Evolutionary conservation across 352 stramenopile species (phyloP).

Genomic region (Aphanomyces cochlioides): DNA sequence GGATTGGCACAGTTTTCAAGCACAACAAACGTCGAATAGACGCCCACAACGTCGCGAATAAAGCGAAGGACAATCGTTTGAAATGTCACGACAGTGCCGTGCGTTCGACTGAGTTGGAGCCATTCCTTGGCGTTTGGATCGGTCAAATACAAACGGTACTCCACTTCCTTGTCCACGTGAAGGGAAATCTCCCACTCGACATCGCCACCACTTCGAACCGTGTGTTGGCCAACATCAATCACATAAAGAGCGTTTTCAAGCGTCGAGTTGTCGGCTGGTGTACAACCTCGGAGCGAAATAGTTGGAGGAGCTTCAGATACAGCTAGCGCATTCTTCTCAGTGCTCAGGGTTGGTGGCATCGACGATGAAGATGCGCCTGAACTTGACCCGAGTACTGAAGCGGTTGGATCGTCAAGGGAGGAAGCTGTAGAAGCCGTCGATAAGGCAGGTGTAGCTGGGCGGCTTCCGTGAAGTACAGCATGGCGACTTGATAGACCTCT

Average conservation of each 20-base stretch:
- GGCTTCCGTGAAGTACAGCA: not conserved
- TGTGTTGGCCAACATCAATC: conserved; percentile 85
- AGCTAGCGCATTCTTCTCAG: not conserved
- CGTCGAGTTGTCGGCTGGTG: conserved; percentile 72
- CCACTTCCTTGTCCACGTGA: conserved; percentile 70
- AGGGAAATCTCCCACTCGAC: conserved; percentile 88
- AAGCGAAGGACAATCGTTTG: conserved; percentile 85
- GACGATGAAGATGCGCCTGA: not conserved
- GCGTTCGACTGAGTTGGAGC: conserved; percentile 76
- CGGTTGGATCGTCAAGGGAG: not conserved
- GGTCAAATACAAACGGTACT: conserved; percentile 73
- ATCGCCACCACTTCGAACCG: conserved; percentile 78
- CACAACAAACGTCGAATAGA: conserved; percentile 84
- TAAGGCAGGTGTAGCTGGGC: not conserved
- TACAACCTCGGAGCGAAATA: conserved; percentile 72
- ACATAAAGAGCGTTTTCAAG: conserved; percentile 80
- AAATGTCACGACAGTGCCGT: conserved; percentile 73
- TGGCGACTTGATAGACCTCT: not conserved
- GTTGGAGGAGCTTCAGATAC: conserved; percentile 44
- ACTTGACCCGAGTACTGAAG: too few species aligned
- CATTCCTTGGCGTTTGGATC: conserved; percentile 71
- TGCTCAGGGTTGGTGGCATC: not conserved
- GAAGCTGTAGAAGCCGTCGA: not conserved
- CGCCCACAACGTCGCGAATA: conserved; percentile 66
- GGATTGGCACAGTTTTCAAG: conserved; percentile 80